Percentiles rank a stretch among this genome's conserved stretches.
These are phyloP conservation scores for Astrothelium macrocarpum DNA, from an alignment of 495 filamentous ascomycete species.

Conservation along the genomic window DNA sequence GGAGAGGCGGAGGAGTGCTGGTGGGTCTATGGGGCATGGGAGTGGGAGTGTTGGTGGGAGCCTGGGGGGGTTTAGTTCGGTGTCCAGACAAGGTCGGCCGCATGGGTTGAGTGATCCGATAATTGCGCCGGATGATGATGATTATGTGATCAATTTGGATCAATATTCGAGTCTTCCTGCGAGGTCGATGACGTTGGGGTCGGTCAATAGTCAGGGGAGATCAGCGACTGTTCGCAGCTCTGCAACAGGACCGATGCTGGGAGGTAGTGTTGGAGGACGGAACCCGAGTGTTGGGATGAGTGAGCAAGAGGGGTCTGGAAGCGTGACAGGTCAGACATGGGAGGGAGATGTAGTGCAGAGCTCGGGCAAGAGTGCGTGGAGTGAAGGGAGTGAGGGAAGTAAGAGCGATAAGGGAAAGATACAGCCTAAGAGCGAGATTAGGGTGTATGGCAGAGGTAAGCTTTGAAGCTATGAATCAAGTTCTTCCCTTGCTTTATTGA, in stretches of 20 bases:
- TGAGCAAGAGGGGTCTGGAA: conserved; percentile 8
- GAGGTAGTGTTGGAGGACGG: conserved; percentile 3
- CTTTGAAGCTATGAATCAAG: neutral
- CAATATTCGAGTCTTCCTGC: neutral
- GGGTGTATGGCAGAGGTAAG: conserved; percentile 35
- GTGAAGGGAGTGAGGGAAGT: conserved; percentile 19
- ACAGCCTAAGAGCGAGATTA: conserved; percentile 25
- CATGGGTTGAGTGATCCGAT: neutral
- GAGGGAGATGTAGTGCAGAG: conserved; percentile 15
- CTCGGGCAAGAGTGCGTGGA: conserved; percentile 23
- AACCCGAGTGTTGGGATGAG: conserved; percentile 2
- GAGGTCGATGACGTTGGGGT: neutral
- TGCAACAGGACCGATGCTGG: neutral
- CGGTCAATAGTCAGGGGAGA: conserved; percentile 3
- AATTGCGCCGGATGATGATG: neutral
- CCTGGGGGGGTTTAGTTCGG: neutral
- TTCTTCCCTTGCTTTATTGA: neutral
- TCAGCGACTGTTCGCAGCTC: neutral
- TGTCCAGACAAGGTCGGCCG: neutral
- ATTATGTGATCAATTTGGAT: conserved; percentile 3
- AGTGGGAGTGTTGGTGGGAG: conserved; percentile 2
- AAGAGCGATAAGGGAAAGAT: conserved; percentile 26
- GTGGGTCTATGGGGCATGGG: neutral
- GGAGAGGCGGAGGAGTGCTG: conserved; percentile 4
- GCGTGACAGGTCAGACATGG: conserved; percentile 10